Percentiles rank a stretch among this genome's conserved stretches.
Evolutionary conservation across 2,329 filamentous ascomycete genomes (phyloP).

Genomic region (Monilinia fructigena): DNA sequence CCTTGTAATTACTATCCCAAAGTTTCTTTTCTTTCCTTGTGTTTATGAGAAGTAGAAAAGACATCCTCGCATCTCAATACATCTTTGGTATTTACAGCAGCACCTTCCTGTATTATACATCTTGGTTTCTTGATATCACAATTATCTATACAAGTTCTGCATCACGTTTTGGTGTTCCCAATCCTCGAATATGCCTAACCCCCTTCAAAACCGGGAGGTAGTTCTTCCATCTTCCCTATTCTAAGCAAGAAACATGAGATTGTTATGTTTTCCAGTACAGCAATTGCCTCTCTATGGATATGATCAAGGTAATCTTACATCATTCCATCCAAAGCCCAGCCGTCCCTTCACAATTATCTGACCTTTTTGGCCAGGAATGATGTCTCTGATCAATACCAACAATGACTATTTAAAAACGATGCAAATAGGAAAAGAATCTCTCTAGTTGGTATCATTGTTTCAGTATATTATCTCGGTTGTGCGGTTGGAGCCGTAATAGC

Average conservation of each 20-base stretch:
- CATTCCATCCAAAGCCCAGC: background rate
- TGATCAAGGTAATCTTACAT: conserved; percentile 60
- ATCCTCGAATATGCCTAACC: conserved; percentile 38
- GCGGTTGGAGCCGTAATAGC: conserved; percentile 56
- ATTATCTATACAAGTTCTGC: background rate
- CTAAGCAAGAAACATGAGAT: conserved; percentile 42
- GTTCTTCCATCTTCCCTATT: conserved; percentile 32
- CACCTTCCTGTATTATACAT: background rate
- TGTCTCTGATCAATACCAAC: conserved; percentile 68
- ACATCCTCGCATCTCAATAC: background rate
- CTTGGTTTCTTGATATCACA: background rate
- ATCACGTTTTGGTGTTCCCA: background rate
- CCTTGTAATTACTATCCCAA: background rate
- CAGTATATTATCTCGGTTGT: conserved; percentile 63
- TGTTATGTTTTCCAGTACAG: conserved; percentile 43
- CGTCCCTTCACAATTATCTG: background rate
- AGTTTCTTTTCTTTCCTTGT: background rate
- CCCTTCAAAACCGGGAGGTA: conserved; percentile 34
- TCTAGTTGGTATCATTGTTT: conserved; percentile 46
- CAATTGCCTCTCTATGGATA: conserved; percentile 72
- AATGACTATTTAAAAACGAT: conserved; percentile 55
- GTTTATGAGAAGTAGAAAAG: background rate
- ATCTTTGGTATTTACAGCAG: too few relatives aligned
- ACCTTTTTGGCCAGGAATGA: conserved; percentile 50
- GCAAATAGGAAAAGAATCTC: conserved; percentile 44